Conservation (phyloP, 345 rosid genomes). For the Jatropha curcas region DNA sequence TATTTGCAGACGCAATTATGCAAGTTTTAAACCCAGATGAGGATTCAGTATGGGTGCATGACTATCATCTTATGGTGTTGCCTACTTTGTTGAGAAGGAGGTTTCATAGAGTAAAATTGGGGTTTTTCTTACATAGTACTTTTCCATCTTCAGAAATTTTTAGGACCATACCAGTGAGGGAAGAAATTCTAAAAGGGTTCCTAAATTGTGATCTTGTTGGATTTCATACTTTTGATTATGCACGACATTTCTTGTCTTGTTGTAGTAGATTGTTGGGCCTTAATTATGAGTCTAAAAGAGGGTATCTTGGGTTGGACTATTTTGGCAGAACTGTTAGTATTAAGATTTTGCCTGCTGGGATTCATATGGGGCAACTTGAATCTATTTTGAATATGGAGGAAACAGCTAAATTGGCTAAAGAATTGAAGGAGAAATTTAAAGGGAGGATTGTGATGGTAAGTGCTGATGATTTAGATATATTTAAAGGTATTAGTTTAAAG, state of each 20-base stretch:
- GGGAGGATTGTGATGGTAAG: slow-evolving; percentile 63
- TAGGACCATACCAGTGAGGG: slow-evolving; percentile 65
- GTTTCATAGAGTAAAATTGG: slow-evolving; percentile 55
- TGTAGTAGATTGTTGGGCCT: slow-evolving; percentile 83
- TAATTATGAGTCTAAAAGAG: slow-evolving; percentile 75
- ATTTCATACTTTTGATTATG: slow-evolving; percentile 85
- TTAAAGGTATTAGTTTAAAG: slow-evolving; percentile 75
- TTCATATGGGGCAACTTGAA: slow-evolving; percentile 72
- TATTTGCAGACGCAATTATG: slow-evolving; percentile 63
- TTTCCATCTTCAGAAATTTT: slow-evolving; percentile 83
- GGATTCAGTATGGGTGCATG: slow-evolving; percentile 82
- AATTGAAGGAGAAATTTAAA: slow-evolving; percentile 51
- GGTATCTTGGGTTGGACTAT: slow-evolving; percentile 80
- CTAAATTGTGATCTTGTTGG: slow-evolving; percentile 83
- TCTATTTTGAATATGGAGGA: slow-evolving; percentile 41
- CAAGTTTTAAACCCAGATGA: slow-evolving; percentile 63
- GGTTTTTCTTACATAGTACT: slow-evolving; percentile 69
- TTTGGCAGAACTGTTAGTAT: slow-evolving; percentile 71
- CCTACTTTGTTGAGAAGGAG: slow-evolving; percentile 66
- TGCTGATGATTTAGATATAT: slow-evolving; percentile 79
- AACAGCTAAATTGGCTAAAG: slow-evolving; percentile 46
- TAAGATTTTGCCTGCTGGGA: slow-evolving; percentile 76
- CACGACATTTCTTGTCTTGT: slow-evolving; percentile 80
- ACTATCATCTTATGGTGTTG: slow-evolving; percentile 79
- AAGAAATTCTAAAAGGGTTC: slow-evolving; percentile 65